Evolutionary conservation across 345 rosid species (phyloP).

Genomic region (Euphorbia lathyris): DNA sequence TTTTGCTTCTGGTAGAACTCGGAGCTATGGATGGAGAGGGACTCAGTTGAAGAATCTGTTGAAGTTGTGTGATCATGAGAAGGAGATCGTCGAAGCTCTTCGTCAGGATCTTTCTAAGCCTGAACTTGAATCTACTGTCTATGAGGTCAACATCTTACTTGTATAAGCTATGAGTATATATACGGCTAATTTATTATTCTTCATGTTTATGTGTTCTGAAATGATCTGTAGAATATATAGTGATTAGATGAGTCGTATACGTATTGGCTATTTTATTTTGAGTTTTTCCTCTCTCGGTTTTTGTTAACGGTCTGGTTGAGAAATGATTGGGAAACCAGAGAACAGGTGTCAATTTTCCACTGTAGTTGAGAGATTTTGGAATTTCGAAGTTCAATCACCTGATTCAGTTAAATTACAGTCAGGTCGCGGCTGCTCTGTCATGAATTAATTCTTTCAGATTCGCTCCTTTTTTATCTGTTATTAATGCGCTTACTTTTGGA

Average conservation of each 20-base stretch:
- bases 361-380: not conserved
- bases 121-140: conserved; percentile 61
- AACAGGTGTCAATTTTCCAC: not conserved
- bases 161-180: too few species aligned
- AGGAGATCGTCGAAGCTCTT: conserved; percentile 67
- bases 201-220: too few species aligned
- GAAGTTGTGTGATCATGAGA: conserved; percentile 53
- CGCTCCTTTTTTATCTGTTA: not conserved
- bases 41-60: conserved; percentile 58
- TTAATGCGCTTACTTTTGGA: not conserved
- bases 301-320: not conserved
- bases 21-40: conserved; percentile 70
- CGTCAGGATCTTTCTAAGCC: conserved; percentile 75
- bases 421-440: not conserved
- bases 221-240: too few species aligned
- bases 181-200: too few species aligned
- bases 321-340: not conserved
- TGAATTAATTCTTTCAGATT: not conserved
- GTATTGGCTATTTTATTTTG: not conserved
- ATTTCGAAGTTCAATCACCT: not conserved
- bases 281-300: not conserved
- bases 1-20: conserved; percentile 58
- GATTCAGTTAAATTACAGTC: not conserved
- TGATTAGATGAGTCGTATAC: not conserved
- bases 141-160: conserved; percentile 51